These are phyloP conservation scores for Melampsora americana DNA, from an alignment of 1,284 basidiomycete species.

Conservation along the genomic window DNA sequence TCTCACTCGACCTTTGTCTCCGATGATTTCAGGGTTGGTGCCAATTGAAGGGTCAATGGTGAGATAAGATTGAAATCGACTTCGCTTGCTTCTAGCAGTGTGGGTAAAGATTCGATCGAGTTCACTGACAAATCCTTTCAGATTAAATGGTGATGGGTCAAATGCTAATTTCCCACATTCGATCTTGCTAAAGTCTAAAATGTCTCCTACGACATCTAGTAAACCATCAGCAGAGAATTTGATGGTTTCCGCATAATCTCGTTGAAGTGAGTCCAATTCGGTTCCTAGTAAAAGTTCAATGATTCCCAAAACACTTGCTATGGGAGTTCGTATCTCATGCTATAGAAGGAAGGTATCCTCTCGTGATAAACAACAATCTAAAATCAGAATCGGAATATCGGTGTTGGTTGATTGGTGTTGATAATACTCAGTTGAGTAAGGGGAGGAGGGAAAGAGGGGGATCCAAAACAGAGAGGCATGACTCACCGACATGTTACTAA, in stretches of 20 bases:
- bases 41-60: constrained; percentile 41
- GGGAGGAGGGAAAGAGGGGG: background rate
- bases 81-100: constrained; percentile 51
- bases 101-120: constrained; percentile 50
- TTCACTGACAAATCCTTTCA: constrained; percentile 36
- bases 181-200: constrained; percentile 52
- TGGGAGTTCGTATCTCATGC: constrained; percentile 53
- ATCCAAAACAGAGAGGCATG: background rate
- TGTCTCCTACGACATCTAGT: constrained; percentile 52
- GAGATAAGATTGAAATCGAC: constrained; percentile 48
- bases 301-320: constrained; percentile 52
- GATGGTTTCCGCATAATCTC: constrained; percentile 53
- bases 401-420: background rate
- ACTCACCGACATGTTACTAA: constrained; percentile 38
- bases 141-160: constrained; percentile 50
- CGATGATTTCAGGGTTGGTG: constrained; percentile 49
- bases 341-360: background rate
- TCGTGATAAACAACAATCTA: background rate
- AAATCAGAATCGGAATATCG: background rate
- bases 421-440: background rate
- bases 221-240: constrained; percentile 52
- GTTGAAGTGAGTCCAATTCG: constrained; percentile 49
- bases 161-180: constrained; percentile 53
- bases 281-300: constrained; percentile 51
- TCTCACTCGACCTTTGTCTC: constrained; percentile 51